phyloP scores from a whole-genome alignment of 2,329 filamentous ascomycete genomes.

The Orbilia brochopaga region DNA sequence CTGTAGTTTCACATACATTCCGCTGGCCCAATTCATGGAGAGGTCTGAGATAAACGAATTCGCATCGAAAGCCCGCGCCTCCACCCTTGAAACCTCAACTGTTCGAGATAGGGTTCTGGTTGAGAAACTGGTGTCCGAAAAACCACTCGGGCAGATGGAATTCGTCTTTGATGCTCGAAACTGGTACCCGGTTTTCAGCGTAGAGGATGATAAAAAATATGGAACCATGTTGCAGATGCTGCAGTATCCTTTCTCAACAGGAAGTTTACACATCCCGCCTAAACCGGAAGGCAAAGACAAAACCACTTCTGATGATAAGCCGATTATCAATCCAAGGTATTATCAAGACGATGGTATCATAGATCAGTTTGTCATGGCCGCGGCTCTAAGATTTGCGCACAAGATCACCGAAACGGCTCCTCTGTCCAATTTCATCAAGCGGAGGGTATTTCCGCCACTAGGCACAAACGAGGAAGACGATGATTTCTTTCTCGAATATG shows the following conservation, averaged over 20 bases:
- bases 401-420: constrained; percentile 59
- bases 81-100: constrained; percentile 50
- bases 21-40: constrained; percentile 54
- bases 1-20: constrained; percentile 60
- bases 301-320: constrained; percentile 54
- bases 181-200: constrained; percentile 59
- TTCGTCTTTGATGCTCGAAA: constrained; percentile 63
- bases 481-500: constrained; percentile 57
- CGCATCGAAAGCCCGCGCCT: constrained; percentile 30
- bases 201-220: constrained; percentile 59
- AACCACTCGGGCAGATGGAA: constrained; percentile 61
- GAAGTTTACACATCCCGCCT: constrained; percentile 61
- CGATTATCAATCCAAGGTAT: constrained; percentile 60
- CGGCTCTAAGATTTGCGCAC: constrained; percentile 59
- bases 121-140: constrained; percentile 56
- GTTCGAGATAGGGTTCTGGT: constrained; percentile 54
- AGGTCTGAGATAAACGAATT: constrained; percentile 8
- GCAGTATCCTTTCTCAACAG: constrained; percentile 63
- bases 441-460: constrained; percentile 56
- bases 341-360: constrained; percentile 59
- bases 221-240: constrained; percentile 63
- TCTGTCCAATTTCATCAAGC: constrained; percentile 57
- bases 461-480: constrained; percentile 51
- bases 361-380: constrained; percentile 60
- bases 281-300: constrained; percentile 16